Percentiles rank a stretch among this genome's conserved stretches.
Conservation (phyloP, 306 rosid species). For the Prunus kanzakura region DNA sequence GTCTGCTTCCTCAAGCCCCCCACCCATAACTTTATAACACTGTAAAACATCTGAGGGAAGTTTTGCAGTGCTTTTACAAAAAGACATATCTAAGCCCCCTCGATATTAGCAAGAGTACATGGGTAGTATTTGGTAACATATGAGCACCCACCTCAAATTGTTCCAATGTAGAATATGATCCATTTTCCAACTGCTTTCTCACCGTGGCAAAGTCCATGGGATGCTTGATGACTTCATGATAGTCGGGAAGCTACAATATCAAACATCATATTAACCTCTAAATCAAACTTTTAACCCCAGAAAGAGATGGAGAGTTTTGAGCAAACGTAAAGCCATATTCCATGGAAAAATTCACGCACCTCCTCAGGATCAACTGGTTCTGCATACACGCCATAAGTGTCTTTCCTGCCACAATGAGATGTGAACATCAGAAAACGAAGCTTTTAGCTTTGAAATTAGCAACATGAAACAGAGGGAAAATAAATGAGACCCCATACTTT, state of each 20-base stretch:
- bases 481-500: constrained; percentile 50
- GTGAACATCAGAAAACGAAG: constrained; percentile 15
- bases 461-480: constrained; percentile 5
- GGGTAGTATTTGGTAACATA: neutral
- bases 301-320: constrained; percentile 18
- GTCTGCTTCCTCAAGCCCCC: neutral
- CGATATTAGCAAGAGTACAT: neutral
- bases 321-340: neutral
- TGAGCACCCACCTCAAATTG: constrained; percentile 74
- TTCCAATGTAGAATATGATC: constrained; percentile 74
- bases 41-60: neutral
- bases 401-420: constrained; percentile 77
- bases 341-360: constrained; percentile 37
- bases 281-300: neutral
- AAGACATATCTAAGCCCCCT: neutral
- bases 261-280: constrained; percentile 27
- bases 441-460: neutral
- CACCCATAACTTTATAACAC: neutral
- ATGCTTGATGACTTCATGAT: constrained; percentile 80
- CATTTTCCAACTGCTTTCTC: constrained; percentile 74
- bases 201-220: constrained; percentile 98
- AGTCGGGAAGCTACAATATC: constrained; percentile 84
- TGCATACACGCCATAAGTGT: constrained; percentile 90
- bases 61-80: neutral
- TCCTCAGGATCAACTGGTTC: constrained; percentile 99